A percentile compares a stretch with the other conserved stretches of the same genome.
phyloP scores from a whole-genome alignment of 176 grass and related monocot genomes.

The Musa itinerans region DNA sequence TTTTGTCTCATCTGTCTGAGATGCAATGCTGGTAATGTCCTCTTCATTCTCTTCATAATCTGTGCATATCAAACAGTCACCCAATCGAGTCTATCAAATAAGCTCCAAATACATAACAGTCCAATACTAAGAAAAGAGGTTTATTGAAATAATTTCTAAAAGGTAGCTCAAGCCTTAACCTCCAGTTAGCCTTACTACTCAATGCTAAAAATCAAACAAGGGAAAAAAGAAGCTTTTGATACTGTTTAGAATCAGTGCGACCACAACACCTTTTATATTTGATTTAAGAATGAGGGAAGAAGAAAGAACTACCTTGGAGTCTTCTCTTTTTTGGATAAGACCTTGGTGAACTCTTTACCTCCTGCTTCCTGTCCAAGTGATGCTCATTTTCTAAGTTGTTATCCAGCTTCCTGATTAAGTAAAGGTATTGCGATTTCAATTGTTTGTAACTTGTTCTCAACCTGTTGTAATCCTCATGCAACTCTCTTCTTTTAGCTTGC shows the following conservation, averaged over 20 bases:
- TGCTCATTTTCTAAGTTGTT: conserved; percentile 29
- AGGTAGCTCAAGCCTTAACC: no score
- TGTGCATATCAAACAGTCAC: not conserved
- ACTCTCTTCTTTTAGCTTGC: conserved; percentile 38
- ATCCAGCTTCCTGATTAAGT: conserved; percentile 8
- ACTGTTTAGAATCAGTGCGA: no score
- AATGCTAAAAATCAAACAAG: no score
- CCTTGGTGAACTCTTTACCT: not conserved
- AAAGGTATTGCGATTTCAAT: not conserved
- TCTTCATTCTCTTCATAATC: not conserved
- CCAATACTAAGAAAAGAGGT: no score
- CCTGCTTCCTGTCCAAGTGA: not conserved
- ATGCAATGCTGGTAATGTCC: conserved; percentile 8
- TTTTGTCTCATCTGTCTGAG: conserved; percentile 25
- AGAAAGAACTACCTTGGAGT: not conserved
- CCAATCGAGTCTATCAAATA: not conserved
- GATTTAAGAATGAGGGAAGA: not conserved
- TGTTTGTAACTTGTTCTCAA: conserved; percentile 44
- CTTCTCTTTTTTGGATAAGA: conserved; percentile 3
- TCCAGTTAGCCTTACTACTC: no score
- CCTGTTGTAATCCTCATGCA: conserved; percentile 32
- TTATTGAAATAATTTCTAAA: no score
- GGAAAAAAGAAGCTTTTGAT: no score
- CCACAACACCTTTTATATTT: no score
- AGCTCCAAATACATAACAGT: no score